Evolutionary conservation across 2,329 filamentous ascomycete genomes (phyloP), one percentile per base, ranked within the genome.

Genomic region (Aspergillus glaucus): DNA sequence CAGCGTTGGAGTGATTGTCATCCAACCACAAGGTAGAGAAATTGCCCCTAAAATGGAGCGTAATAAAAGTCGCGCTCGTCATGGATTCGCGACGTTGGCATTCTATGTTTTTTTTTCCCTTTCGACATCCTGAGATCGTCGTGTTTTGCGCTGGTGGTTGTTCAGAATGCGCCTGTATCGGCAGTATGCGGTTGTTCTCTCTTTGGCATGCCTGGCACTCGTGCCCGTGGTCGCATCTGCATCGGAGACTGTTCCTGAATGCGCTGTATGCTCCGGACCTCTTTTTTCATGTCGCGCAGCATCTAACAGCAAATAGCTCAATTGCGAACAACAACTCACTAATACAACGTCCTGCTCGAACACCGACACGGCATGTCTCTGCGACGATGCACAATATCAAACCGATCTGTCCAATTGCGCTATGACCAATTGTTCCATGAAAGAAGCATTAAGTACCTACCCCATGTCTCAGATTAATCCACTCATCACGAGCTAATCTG

Each of bases 311-410:
- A 4, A 41, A 24, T 41, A 22, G 39, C 39, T 19, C 39, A 14
- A 14, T 19, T 41, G 15, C 10, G 21, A 41, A 24, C 19, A 41
- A 24, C 19, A 41, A 41, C 9, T 41, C 15, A 14, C 40, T 30
- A 24, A 45, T 42, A 26, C 24, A 32, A 30, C 32, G 19, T 26
- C 50, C 14, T 52, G 41, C n/a, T 14, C 43, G 14, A 19, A 14
- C 21, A 42, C 19, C 7, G 37, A 47, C 8, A 42, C 22, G 14
- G 10, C 34, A 14, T 42, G 37, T 28, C 37, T 47, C 22, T 47
- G 45, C 37, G 37, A n/a, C 15, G 26, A 47, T n/a, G 8, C 9
- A 6, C 9, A 32, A 15, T 47, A 30, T 37, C 45, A 47, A 19
- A 17, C 8, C 0, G 12, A 12, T n/a, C n/a, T 47, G 7, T 15